Base-by-base conservation (phyloP, 345 rosid species). In the Hevea brasiliensis region DNA sequence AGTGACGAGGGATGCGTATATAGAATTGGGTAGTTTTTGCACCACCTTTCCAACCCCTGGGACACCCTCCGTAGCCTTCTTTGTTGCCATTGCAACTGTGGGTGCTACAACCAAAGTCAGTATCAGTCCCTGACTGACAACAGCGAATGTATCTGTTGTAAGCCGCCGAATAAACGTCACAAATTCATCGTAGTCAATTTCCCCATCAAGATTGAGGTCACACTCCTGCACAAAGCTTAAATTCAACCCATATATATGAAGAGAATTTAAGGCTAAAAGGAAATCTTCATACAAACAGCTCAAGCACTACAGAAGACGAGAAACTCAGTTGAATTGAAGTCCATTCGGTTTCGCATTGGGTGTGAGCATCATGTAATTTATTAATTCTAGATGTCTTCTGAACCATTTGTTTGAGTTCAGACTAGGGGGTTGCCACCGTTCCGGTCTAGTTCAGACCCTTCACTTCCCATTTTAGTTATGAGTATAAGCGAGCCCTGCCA, bases 41-140 rank as follows among this genome's bases (percentile, higher is more conserved):
- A 93, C 94, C 53, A 90, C 90, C 72, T 87, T 90, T 1, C 98
- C 98, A 20, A 93, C 87, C 5, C 88, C 90, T 0, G 97, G 98
- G 42, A 93, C 92, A 41, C 94, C 98, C 74, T 93, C 98, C 0
- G 98, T 93, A 7, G 92, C 91, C 68, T 45, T 87, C 84, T 93
- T 93, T 24, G 96, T 90, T 2, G 97, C 96, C 80, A 90, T 76
- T 62, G 97, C 98, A 18, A 93, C 89, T 8, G 98, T 89, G 0
- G 98, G 98, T 61, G 98, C 97, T 42, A 89, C 97, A n/a, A 87
- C 77, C 84, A 93, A 74, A 35, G 97, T 79, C 48, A 93, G 54
- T 53, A 93, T 79, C 81, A 93, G 78, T 80, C 98, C 98, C 61
- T 87, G 97, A 74, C 97, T 91, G 45, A 91, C 90, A 21, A 89